Evolutionary conservation across 495 filamentous ascomycete species (phyloP).

Genomic region (Talaromyces ruber): DNA sequence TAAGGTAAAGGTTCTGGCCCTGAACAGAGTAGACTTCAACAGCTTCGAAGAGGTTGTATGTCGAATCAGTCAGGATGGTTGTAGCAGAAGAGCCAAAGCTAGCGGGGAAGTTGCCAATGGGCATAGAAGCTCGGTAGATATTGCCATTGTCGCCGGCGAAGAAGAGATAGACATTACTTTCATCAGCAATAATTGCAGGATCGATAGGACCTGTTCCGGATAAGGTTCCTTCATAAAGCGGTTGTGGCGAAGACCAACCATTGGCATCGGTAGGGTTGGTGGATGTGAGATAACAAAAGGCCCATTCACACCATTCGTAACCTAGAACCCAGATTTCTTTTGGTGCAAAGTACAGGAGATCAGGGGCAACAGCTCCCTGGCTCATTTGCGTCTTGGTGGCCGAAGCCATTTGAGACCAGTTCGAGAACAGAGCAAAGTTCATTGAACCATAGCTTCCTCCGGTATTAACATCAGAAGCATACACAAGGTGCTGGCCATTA

Average conservation of each 20-base stretch:
- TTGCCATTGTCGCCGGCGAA: conserved; percentile 58
- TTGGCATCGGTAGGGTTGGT: conserved; percentile 47
- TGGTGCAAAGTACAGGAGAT: conserved; percentile 52
- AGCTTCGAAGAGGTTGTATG: conserved; percentile 52
- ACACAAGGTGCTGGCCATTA: conserved; percentile 49
- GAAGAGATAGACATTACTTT: conserved; percentile 52
- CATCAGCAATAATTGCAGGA: conserved; percentile 52
- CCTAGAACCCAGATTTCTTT: conserved; percentile 53
- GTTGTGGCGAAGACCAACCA: conserved; percentile 42
- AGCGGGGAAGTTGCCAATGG: conserved; percentile 49
- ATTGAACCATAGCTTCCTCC: conserved; percentile 42
- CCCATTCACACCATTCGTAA: conserved; percentile 49
- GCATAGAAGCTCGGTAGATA: conserved; percentile 53
- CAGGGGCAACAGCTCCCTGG: conserved; percentile 45
- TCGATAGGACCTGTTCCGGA: conserved; percentile 34
- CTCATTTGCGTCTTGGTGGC: conserved; percentile 45
- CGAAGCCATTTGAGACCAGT: conserved; percentile 46
- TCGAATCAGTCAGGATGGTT: conserved; percentile 40
- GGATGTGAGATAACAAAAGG: conserved; percentile 52
- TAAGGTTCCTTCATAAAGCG: conserved; percentile 49
- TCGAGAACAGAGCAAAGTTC: conserved; percentile 45
- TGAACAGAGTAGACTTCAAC: conserved; percentile 53
- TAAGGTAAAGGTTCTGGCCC: conserved; percentile 45
- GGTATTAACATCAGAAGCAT: conserved; percentile 32
- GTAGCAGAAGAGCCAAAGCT: conserved; percentile 42